phyloP scores from a whole-genome alignment of 2,329 filamentous ascomycete species.

The Colletotrichum sp. region DNA sequence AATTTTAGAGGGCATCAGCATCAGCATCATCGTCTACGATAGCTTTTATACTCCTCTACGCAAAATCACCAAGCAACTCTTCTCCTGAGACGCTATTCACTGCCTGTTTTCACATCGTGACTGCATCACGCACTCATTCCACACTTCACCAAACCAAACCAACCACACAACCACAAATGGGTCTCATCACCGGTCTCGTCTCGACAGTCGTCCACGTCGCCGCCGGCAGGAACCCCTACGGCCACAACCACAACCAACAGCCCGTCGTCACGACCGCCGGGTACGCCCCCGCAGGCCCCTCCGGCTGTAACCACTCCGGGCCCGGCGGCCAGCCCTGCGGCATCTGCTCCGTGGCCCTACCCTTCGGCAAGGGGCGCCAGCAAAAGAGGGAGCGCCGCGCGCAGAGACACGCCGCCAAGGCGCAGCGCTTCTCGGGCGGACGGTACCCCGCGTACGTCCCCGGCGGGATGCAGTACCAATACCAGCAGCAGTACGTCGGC shows the following conservation, averaged over 20 bases:
- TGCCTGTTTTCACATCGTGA: not conserved
- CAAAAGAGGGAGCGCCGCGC: constrained; percentile 6
- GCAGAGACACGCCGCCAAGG: constrained; percentile 2
- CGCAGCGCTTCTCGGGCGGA: not conserved
- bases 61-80: not conserved
- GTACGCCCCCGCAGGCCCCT: not conserved
- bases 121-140: not conserved
- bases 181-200: constrained; percentile 21
- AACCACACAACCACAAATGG: not conserved
- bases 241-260: not conserved
- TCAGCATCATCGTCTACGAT: not conserved
- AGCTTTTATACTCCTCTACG: not conserved
- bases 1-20: not conserved
- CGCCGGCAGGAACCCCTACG: constrained; percentile 15
- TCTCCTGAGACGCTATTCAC: not conserved
- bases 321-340: constrained; percentile 4
- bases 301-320: not conserved
- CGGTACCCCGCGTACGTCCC: not conserved
- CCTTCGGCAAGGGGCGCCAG: constrained; percentile 15
- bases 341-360: constrained; percentile 13
- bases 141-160: not conserved
- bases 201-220: constrained; percentile 15
- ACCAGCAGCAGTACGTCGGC: not conserved
- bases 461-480: not conserved
- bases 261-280: not conserved